Base-by-base conservation (phyloP, 805 yeast genomes). In the Debaryomyces prosopidis region DNA sequence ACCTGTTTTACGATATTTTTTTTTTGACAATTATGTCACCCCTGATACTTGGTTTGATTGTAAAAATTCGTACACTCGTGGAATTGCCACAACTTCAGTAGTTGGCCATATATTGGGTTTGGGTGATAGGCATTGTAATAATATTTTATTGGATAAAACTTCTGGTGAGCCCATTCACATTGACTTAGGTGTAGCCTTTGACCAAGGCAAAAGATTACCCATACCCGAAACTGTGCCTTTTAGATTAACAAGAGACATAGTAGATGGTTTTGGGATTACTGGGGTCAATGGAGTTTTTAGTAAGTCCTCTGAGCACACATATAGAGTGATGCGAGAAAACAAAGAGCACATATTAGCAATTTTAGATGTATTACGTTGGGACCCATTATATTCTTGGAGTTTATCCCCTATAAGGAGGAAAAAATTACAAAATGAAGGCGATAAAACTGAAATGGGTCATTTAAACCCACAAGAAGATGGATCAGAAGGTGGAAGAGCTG, bases 211-310 rank as follows among this genome's bases (percentile, higher is more conserved):
- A 54, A 66, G 82, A 11, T 69, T 94, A 33, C 85, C 92, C 0
- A 79, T 92, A 7, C 99, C 99, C 0, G 99, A 94, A 58, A 76
- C 87, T 0, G 96, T 95, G 5, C 99, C 99, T 2, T 94, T 94
- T 65, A 73, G 99, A 52, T 64, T 94, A 39, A 94, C 99, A 0
- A 86, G 82, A 41, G 92, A 94, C 58, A 77, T 94, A 73, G 83
- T 84, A 3, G 96, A 90, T 62, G 97, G 97, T 0, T 74, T 87
- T 57, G 98, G 98, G 1, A 81, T 89, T 0, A 79, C 87, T n/a
- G 96, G 96, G 0, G 80, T 80, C 0, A 80, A 82, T 43, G 99
- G 99, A 0, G 68, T 84, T 1, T 94, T 89, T 59, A 74, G 79
- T 42, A 75, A 79, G 48, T 80, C 85, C 32, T 84, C 95, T 53